These are phyloP conservation scores for Cyberlindnera meyerae DNA, from an alignment of 805 yeast species.

Conservation along the genomic window DNA sequence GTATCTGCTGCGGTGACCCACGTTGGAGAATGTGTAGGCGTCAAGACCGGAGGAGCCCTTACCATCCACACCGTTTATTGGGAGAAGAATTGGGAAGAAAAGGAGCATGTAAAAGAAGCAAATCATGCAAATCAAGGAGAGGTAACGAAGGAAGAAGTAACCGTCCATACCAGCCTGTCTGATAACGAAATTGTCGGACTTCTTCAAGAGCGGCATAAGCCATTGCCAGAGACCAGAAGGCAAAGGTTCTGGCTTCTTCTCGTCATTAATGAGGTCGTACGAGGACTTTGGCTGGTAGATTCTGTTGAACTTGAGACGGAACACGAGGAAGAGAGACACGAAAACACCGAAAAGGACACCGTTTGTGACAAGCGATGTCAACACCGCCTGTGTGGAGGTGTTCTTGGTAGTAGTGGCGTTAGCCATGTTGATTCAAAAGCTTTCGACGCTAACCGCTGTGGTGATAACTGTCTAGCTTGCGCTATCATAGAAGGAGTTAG, in stretches of 20 bases:
- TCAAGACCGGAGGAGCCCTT: conserved; percentile 64
- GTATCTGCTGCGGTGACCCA: conserved; percentile 54
- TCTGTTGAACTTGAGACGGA: conserved; percentile 62
- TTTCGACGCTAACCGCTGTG: no score
- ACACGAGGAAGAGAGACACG: conserved; percentile 52
- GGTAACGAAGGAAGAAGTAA: conserved; percentile 79
- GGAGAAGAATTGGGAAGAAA: conserved; percentile 67
- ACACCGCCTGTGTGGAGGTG: conserved; percentile 69
- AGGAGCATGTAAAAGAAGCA: conserved; percentile 52
- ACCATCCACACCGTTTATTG: conserved; percentile 74
- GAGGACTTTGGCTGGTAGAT: conserved; percentile 82
- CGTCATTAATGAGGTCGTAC: conserved; percentile 51
- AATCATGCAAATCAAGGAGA: conserved; percentile 49
- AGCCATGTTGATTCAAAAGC: conserved; percentile 9
- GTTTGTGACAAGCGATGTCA: conserved; percentile 67
- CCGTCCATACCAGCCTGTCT: conserved; percentile 94
- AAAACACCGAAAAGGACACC: conserved; percentile 61
- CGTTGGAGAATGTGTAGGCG: conserved; percentile 72
- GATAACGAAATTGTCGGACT: conserved; percentile 70
- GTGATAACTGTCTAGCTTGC: no score
- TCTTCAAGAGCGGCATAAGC: conserved; percentile 57
- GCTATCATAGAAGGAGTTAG: no score
- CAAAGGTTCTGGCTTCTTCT: conserved; percentile 67
- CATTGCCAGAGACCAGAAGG: conserved; percentile 67
- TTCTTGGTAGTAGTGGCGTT: conserved; percentile 17